Conservation (phyloP, 2,329 filamentous ascomycete species). For the Colletotrichum higginsianum region DNA sequence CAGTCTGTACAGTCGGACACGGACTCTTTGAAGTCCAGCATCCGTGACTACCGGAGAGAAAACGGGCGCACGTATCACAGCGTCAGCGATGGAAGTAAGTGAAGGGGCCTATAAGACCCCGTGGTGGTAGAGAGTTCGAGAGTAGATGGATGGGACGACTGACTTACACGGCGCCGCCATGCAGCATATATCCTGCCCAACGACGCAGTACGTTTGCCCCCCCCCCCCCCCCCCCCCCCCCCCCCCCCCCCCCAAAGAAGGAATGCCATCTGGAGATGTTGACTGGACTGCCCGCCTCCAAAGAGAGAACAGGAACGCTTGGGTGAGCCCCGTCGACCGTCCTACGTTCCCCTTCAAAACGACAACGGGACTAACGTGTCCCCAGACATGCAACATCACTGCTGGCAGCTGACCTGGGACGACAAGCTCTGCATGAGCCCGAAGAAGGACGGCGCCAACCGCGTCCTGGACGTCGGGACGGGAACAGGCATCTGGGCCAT, state of each 20-base stretch:
- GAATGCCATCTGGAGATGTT: too few species aligned
- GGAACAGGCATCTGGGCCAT: constrained; percentile 41
- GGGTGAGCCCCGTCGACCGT: background rate
- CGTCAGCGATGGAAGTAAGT: constrained; percentile 47
- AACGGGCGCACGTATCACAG: constrained; percentile 42
- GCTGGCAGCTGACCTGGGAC: constrained; percentile 52
- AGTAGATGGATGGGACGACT: background rate
- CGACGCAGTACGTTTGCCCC: constrained; percentile 42
- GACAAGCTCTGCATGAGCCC: constrained; percentile 50
- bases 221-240: too few species aligned
- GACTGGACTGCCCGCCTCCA: background rate
- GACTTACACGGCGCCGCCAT: background rate
- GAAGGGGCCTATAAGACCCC: too few species aligned
- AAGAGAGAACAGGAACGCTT: constrained; percentile 49
- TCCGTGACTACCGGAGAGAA: constrained; percentile 29
- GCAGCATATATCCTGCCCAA: constrained; percentile 48
- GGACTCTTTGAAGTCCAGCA: constrained; percentile 36
- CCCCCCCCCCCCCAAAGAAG: too few species aligned
- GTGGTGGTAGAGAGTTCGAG: background rate
- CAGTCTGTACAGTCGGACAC: constrained; percentile 6
- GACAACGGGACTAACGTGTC: too few species aligned
- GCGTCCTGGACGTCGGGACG: constrained; percentile 43
- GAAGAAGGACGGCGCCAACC: constrained; percentile 41
- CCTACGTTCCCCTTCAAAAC: too few species aligned
- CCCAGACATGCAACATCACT: constrained; percentile 54